Base-by-base conservation (phyloP, 1,284 basidiomycete species). In the Sanghuangporus sanghuang region DNA sequence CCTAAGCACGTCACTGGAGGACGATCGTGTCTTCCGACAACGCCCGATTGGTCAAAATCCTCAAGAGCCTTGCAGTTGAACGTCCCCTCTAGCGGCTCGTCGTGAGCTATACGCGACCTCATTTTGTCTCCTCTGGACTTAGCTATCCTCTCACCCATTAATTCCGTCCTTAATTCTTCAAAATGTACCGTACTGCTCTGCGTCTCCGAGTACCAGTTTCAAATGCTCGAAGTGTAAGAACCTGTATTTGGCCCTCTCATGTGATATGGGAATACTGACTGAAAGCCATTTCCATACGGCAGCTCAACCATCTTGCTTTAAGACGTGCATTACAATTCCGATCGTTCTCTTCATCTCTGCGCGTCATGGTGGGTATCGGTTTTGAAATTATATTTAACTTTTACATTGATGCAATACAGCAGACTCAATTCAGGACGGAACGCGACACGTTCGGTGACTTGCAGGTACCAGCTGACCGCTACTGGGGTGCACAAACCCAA, bases 401-500 rank as follows among this genome's bases (percentile, higher is more conserved):
- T 63, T 16, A 44, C 8, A 46, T 12, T 62, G 27, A 42, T 38
- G 27, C 44, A n/a, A 74, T 72, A 38, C 18, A 5, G 11, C 32
- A 77, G 59, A 73, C 75, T 40, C 78, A 85, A 72, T 86, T 80
- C 75, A 86, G 91, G 58, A 75, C 78, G 12, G 92, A 95, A 75
- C 85, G 79, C 66, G 94, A 96, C 76, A 96, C 95, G 4, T 96
- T 96, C 73, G 94, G 94, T 57, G 92, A 95, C 63, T 85, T 99
- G 62, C 83, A 93, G 72, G 97, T 99, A 55, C 96, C 97, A 46
- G 87, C 91, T 23, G 92, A 98, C 73, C 86, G 90, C 63, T 98
- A 98, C 80, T 99, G 96, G 95, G 97, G 97, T 67, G 96, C 96
- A 18, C 97, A 99, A 79, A 99, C 97, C 39, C 97, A 99, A 77